Evolutionary conservation across 306 rosid genomes (phyloP), one percentile per base, ranked within the genome.

Genomic region (Myrica gale): DNA sequence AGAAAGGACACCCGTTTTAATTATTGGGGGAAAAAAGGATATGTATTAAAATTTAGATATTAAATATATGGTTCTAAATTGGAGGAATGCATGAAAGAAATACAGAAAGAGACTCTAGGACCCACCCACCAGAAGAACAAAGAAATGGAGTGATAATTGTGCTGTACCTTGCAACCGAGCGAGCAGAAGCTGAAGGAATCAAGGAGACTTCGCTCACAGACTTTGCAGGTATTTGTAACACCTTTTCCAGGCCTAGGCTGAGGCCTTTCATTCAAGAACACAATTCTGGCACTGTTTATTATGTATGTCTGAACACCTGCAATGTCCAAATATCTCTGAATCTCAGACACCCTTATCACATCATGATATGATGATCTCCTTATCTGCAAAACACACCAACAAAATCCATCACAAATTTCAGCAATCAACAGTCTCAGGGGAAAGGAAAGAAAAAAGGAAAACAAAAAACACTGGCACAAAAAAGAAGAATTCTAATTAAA

Each of bases 341-440:
- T 87, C 82, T 89, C 93, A 7, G 84, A 77, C 26, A 89, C 91
- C 69, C 93, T 85, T 81, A 89, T 89, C 80, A 89, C 93, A 83
- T 89, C 93, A 85, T 89, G 93, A 84, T 89, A 89, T 39, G 91
- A 89, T 69, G 93, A 89, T 75, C 93, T 89, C 72, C 93, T 85
- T 87, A 89, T 87, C 93, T 89, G 66, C 58, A 3, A 79, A 82
- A 46, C 74, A 61, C 58, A 54, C 45, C 26, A 52, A 7, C 41
- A 62, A 45, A 74, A 68, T 44, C 58, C 80, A 84, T 75, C 83
- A 72, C 73, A 85, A 23, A 42, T 44, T 69, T 65, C 41, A 71
- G 63, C 39, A 41, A 23, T 46, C 44, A 57, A 51, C 62, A 44
- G 46, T 80, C 67, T 45, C 68, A 73, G 7, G 3, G 72, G 44